These are phyloP conservation scores for Phytophthora sp. DNA, from an alignment of 352 stramenopile genomes.

Conservation along the genomic window DNA sequence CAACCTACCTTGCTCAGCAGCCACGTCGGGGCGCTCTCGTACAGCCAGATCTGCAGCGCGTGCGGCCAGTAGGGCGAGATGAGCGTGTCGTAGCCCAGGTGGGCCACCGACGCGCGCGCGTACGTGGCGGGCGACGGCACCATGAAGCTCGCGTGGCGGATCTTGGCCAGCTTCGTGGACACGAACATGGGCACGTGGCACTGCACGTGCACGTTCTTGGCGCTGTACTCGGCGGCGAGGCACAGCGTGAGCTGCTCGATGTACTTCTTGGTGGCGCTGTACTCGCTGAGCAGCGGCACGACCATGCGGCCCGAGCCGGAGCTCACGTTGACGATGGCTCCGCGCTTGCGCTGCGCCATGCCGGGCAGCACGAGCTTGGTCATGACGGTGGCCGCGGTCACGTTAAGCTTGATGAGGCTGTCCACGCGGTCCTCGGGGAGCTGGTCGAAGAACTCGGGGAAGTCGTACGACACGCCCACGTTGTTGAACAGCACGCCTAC, in stretches of 20 bases:
- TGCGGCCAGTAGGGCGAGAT: slow-evolving; percentile 96
- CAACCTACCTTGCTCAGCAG: slow-evolving; percentile 81
- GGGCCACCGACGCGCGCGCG: slow-evolving; percentile 90
- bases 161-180: slow-evolving; percentile 99
- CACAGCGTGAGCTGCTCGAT: slow-evolving; percentile 97
- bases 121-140: slow-evolving; percentile 93
- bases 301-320: slow-evolving; percentile 95
- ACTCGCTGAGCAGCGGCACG: slow-evolving; percentile 96
- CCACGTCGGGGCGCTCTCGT: slow-evolving; percentile 88
- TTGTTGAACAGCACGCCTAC: slow-evolving; percentile 99
- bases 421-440: slow-evolving; percentile 93
- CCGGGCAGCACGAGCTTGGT: slow-evolving; percentile 89
- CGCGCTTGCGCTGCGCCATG: slow-evolving; percentile 95
- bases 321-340: slow-evolving; percentile 97
- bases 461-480: slow-evolving; percentile 98
- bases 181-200: slow-evolving; percentile 99
- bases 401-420: slow-evolving; percentile 92
- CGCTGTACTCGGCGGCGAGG: slow-evolving; percentile 95
- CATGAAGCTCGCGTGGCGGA: slow-evolving; percentile 94
- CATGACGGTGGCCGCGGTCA: slow-evolving; percentile 80
- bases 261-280: slow-evolving; percentile 98
- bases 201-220: slow-evolving; percentile 95
- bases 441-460: slow-evolving; percentile 98
- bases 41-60: slow-evolving; percentile 95
- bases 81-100: slow-evolving; percentile 93